These are phyloP conservation scores for Neurospora terricola DNA, from an alignment of 495 filamentous ascomycete genomes.

Conservation along the genomic window DNA sequence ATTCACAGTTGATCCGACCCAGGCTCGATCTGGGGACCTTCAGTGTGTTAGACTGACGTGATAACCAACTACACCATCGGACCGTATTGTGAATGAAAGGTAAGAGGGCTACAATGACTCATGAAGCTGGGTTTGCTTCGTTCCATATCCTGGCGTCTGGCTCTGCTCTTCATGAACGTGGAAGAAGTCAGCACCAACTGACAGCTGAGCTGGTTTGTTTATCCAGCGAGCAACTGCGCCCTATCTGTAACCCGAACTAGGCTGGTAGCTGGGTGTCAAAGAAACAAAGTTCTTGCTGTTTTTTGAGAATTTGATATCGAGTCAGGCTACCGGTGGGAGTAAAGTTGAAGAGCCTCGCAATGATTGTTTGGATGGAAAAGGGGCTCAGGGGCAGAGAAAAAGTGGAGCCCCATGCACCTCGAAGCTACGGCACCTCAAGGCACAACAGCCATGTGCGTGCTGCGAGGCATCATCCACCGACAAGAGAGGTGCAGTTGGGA, in stretches of 20 bases:
- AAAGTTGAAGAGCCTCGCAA: not conserved
- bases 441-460: not conserved
- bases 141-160: not conserved
- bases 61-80: slow-evolving; percentile 1
- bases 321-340: not conserved
- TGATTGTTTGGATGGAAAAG: not conserved
- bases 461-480: not conserved
- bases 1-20: not conserved
- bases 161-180: not conserved
- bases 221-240: not conserved
- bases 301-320: not conserved
- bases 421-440: not conserved
- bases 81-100: not conserved
- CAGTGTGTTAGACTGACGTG: not conserved
- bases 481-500: not conserved
- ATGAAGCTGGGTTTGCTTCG: not conserved
- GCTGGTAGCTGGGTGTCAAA: too few relatives aligned
- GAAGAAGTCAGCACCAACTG: not conserved
- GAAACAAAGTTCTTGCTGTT: too few relatives aligned
- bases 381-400: not conserved
- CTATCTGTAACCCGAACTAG: not conserved
- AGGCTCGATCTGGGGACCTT: not conserved
- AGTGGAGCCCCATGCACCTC: not conserved
- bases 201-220: not conserved
- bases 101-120: rapidly evolving